Base-by-base conservation (phyloP, 371 early-diverging fungal genomes). In the Mucor indicus region DNA sequence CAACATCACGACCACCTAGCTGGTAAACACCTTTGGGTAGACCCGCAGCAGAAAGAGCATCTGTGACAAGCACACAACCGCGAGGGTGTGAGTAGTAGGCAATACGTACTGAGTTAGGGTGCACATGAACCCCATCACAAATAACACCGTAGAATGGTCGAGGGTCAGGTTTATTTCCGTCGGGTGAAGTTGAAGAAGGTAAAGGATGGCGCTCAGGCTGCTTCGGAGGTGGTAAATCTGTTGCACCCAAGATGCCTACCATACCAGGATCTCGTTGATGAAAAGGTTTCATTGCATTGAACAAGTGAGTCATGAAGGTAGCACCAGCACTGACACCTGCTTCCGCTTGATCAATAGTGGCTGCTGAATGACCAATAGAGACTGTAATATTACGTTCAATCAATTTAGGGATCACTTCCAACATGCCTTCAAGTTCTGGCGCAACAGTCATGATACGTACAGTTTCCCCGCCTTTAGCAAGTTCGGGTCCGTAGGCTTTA, bases 211-310 rank as follows among this genome's bases (percentile, higher is more conserved):
- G 50, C 1, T 61, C 41, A n/a, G 58, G 43, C 21, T 53, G 38
- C 17, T 38, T 39, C 11, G 71, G 71, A 6, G 44, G 49, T 17
- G 67, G 71, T 33, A 71, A 35, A 46, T 71, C 62, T 27, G 70
- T 64, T 1, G 84, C 75, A 16, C 89, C 89, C 24, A 89, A 64
- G 10, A 89, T 60, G 22, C 90, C 90, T 43, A 89, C 80, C 50
- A 89, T 71, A 47, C 86, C 88, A 9, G 89, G 89, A 55, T 89
- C 88, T 45, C 90, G 84, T 66, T 89, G 89, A 66, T 89, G 88
- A 62, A 89, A 89, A 7, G 77, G 76, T 39, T 77, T 73, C 88
- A 87, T 87, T 27, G 86, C 86, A 47, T 88, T 86, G 65, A 89
- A 90, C 53, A 90, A 60, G 46, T 90, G 91, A 0, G 91, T 90